Base-by-base conservation (phyloP, 2,329 filamentous ascomycete genomes). In the Neonectria magnoliae region DNA sequence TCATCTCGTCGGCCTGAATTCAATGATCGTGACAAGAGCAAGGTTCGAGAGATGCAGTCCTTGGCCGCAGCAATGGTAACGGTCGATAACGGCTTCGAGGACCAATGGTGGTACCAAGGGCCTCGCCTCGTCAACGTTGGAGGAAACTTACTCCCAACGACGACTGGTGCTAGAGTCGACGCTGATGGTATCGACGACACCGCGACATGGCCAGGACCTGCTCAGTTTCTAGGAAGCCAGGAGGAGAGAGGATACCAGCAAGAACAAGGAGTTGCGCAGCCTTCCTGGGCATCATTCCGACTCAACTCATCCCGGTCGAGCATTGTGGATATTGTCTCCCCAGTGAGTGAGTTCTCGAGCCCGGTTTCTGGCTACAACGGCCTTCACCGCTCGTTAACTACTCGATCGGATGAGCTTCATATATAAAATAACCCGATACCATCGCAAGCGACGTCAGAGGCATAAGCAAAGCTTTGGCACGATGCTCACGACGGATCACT, bases 21-120 rank as follows among this genome's bases (percentile, higher is more conserved):
- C n/a, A 82, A 83, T 45, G 78, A 80, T 0, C 67, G 63, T 13
- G 68, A 71, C 3, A 60, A 61, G 42, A 68, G 68, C 5, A 71
- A 68, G 29, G 67, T 72, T 7, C 67, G 67, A 22, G 82, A 86
- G 48, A 80, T 87, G 3, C 83, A 83, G 59, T 80, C 82, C 0
- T 76, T 87, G 4, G 85, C 84, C 10, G 80, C 81, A 4, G 85
- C 85, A 41, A 81, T 87, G 80, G 82, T 87, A 77, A 87, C 85
- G 2, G 82, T 87, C 3, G 85, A 87, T 70, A 87, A 87, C 68
- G 85, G 85, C 2, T 87, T 87, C 67, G 85, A 87, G 76, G 82
- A 84, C 65, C 84, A 87, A 73, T 87, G 85, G 84, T 87, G 85
- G 85, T 82, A 86, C 68, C 83, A 84, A 65, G 85, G 84, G 1